These are phyloP conservation scores for Loxodes magnus DNA, from an alignment of 73 alveolate genomes.

Conservation along the genomic window DNA sequence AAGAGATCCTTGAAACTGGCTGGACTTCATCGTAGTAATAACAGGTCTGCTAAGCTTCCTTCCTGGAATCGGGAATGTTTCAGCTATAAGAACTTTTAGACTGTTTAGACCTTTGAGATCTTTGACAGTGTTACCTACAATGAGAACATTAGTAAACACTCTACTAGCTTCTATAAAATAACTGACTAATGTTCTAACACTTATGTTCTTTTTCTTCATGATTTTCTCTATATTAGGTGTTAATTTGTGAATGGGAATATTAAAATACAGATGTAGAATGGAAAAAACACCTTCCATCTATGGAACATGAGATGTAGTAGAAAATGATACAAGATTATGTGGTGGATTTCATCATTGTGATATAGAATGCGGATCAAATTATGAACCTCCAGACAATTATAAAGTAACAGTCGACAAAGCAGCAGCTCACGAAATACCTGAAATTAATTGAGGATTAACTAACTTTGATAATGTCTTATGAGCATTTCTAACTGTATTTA, in stretches of 20 bases:
- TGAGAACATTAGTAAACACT: constrained; percentile 25
- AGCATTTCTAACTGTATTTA: constrained; percentile 5
- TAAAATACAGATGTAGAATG: constrained; percentile 24
- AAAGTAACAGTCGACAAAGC: no score
- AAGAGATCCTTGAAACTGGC: constrained; percentile 62
- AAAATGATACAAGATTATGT: constrained; percentile 5
- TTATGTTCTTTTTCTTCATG: constrained; percentile 20
- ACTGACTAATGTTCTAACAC: constrained; percentile 17
- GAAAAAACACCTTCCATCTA: constrained; percentile 12
- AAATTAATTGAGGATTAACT: constrained; percentile 2
- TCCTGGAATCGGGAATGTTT: constrained; percentile 7
- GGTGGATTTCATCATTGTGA: constrained; percentile 7
- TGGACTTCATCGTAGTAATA: constrained; percentile 56
- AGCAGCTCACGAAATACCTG: no score
- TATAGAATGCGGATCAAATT: no score
- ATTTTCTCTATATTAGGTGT: constrained; percentile 34
- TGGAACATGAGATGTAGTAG: constrained; percentile 19
- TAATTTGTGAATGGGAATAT: constrained; percentile 19
- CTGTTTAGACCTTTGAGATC: constrained; percentile 37
- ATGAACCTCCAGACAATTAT: no score
- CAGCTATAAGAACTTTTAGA: constrained; percentile 33
- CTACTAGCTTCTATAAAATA: constrained; percentile 23
- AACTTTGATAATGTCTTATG: neutral
- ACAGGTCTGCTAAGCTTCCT: constrained; percentile 26
- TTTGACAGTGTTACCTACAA: constrained; percentile 19